Evolutionary conservation across 257 asterid species (phyloP).

Genomic region (Datura wrightii): DNA sequence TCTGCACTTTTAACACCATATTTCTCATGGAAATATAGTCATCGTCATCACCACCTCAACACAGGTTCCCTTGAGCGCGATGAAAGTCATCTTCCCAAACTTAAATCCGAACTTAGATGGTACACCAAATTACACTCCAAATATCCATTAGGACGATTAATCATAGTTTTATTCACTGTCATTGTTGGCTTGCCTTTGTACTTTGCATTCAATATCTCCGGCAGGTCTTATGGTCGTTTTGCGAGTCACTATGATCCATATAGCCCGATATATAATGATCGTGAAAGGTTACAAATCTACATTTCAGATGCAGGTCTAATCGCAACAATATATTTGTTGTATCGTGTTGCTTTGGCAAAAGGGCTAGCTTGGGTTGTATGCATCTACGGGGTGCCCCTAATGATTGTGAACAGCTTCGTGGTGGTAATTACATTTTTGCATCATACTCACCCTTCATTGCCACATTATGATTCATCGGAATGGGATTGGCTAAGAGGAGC

Average conservation of each 20-base stretch:
- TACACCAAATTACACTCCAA: background rate
- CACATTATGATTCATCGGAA: too few relatives aligned
- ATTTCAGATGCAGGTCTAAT: background rate
- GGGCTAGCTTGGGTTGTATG: too few relatives aligned
- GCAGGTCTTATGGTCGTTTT: background rate
- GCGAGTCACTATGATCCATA: background rate
- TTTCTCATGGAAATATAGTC: constrained; percentile 12
- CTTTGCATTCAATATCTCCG: background rate
- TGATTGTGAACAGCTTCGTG: too few relatives aligned
- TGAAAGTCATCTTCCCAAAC: background rate
- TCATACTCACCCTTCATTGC: too few relatives aligned
- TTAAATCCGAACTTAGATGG: background rate
- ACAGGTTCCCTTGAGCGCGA: background rate
- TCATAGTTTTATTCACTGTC: background rate
- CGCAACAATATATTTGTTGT: too few relatives aligned
- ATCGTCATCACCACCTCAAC: background rate
- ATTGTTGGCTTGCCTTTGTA: background rate
- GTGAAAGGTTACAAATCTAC: background rate
- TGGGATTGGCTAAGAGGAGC: too few relatives aligned
- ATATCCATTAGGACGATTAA: background rate
- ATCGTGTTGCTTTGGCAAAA: too few relatives aligned
- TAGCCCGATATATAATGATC: background rate
- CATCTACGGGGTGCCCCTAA: too few relatives aligned
- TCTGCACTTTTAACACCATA: constrained; percentile 9
- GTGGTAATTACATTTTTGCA: too few relatives aligned